Percentiles rank a stretch among this genome's conserved stretches.
These are phyloP conservation scores for Ganoderma lucidum DNA, from an alignment of 1,284 basidiomycete species.

Conservation along the genomic window DNA sequence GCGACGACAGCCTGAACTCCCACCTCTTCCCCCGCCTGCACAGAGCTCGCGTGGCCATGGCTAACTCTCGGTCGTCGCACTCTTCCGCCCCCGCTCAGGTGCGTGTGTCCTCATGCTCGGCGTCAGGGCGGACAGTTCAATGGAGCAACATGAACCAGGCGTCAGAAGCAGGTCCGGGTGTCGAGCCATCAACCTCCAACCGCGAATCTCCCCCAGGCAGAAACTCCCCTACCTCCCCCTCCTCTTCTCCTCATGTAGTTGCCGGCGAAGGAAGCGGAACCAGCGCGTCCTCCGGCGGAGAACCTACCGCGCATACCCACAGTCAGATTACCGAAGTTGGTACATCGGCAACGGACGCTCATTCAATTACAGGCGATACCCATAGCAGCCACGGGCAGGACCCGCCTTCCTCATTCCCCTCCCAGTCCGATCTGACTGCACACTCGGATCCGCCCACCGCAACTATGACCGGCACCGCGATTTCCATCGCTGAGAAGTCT, in stretches of 20 bases:
- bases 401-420: constrained; percentile 28
- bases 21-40: constrained; percentile 18
- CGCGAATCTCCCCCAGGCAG: constrained; percentile 21
- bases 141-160: constrained; percentile 25
- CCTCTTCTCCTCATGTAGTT: constrained; percentile 11
- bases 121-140: constrained; percentile 9
- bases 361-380: constrained; percentile 27
- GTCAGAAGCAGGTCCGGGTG: constrained; percentile 29
- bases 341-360: constrained; percentile 27
- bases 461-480: constrained; percentile 29
- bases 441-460: constrained; percentile 26
- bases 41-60: constrained; percentile 32
- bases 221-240: constrained; percentile 13
- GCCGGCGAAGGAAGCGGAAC: constrained; percentile 14
- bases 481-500: constrained; percentile 28
- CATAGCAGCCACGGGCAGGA: constrained; percentile 32
- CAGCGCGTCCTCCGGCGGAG: constrained; percentile 22
- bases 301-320: constrained; percentile 14
- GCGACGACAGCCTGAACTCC: constrained; percentile 15
- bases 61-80: constrained; percentile 22
- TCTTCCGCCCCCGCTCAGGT: constrained; percentile 26
- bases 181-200: constrained; percentile 21
- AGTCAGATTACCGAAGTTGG: constrained; percentile 18
- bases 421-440: constrained; percentile 28
- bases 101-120: neutral